Evolutionary conservation across 202 grass and related monocot species (phyloP).

Genomic region (Zoysia matrella): DNA sequence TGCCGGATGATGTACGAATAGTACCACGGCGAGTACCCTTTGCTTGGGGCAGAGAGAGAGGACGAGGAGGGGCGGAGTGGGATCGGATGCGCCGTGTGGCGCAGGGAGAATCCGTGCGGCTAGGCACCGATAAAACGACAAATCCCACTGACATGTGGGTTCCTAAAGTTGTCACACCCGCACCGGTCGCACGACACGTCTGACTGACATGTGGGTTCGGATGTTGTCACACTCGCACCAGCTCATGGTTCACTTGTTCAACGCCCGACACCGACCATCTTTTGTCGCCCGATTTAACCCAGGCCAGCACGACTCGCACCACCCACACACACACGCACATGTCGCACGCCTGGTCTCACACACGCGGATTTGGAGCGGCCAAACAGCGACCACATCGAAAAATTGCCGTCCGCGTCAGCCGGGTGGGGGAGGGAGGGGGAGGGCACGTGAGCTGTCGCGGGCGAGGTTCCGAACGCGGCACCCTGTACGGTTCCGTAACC

Average conservation of each 20-base stretch:
- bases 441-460: constrained; percentile 30
- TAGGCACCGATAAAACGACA: background rate
- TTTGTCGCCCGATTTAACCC: no score
- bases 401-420: constrained; percentile 12
- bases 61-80: background rate
- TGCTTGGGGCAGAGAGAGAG: background rate
- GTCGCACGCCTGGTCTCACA: background rate
- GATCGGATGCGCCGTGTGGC: background rate
- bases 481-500: constrained; percentile 61
- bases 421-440: background rate
- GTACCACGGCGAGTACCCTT: constrained; percentile 49
- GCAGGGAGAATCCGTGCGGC: background rate
- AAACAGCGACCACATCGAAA: no score
- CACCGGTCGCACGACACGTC: background rate
- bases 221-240: no score
- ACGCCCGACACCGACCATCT: no score
- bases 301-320: no score
- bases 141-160: no score
- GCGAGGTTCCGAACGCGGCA: constrained; percentile 38
- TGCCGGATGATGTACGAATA: background rate
- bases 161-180: no score
- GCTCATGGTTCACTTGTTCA: no score
- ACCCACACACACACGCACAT: background rate
- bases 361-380: background rate
- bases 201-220: no score